phyloP scores from a whole-genome alignment of 2,329 filamentous ascomycete species.

The Beauveria brongniartii region DNA sequence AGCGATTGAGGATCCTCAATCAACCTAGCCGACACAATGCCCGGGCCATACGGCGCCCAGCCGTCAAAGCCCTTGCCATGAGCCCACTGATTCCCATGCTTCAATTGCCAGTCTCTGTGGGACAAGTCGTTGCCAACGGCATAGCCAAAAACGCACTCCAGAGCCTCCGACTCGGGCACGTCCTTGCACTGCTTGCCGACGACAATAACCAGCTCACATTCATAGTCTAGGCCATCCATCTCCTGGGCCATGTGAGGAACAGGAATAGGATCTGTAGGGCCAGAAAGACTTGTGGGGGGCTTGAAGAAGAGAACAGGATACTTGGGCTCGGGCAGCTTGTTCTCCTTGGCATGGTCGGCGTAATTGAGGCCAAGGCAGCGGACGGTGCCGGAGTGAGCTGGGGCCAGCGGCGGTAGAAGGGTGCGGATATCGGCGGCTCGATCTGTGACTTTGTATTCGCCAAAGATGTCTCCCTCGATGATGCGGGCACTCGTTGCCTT shows the following conservation, averaged over 20 bases:
- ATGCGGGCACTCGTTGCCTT: conserved; percentile 53
- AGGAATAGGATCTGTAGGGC: conserved; percentile 58
- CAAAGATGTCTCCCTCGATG: conserved; percentile 59
- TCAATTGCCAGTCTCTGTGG: conserved; percentile 68
- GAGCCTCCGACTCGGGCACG: conserved; percentile 55
- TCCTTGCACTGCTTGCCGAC: conserved; percentile 61
- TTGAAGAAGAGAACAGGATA: conserved; percentile 63
- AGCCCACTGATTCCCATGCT: conserved; percentile 61
- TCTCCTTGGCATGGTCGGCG: conserved; percentile 61
- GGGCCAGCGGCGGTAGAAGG: conserved; percentile 56
- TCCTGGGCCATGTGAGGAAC: conserved; percentile 59
- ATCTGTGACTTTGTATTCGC: conserved; percentile 55
- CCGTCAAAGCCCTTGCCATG: conserved; percentile 68
- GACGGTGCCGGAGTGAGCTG: conserved; percentile 56
- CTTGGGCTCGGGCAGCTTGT: conserved; percentile 59
- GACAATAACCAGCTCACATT: conserved; percentile 68
- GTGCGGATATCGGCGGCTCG: conserved; percentile 46
- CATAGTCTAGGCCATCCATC: conserved; percentile 63
- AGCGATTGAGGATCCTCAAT: conserved; percentile 51
- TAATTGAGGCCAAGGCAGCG: conserved; percentile 67
- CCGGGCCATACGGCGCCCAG: conserved; percentile 67
- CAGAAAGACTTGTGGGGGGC: conserved; percentile 55
- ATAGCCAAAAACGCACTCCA: conserved; percentile 70
- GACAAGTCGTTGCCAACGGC: conserved; percentile 72
- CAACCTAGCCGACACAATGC: conserved; percentile 52